Base-by-base conservation (phyloP, 306 rosid species). In the Cicer arietinum region DNA sequence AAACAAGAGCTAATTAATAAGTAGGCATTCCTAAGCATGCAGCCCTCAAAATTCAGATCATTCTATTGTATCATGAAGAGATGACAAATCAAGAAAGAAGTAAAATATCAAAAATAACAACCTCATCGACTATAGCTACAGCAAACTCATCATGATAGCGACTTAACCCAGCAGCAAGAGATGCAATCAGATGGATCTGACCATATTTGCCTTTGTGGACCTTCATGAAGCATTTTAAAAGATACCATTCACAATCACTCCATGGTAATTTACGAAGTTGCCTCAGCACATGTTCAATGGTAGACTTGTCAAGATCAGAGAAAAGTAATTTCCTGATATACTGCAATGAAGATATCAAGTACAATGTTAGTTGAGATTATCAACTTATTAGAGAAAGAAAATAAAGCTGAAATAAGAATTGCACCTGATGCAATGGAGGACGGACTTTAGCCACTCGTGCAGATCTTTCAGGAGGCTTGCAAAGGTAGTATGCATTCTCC, bases 401-500 rank as follows among this genome's bases (percentile, higher is more conserved):
- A 30, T 47, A 12, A 62, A 65, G 22, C 41, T 13, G 37, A 58
- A 42, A 84, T 59, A 58, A 47, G 65, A 63, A 16, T 50, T 54
- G 41, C 63, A 95, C 99, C 98, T 95, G 99, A 90, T 95, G 91
- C 90, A 95, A 80, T 10, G 99, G 99, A 61, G 99, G 99, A 57
- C 99, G 96, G 44, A 92, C 93, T 95, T 95, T 95, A 40, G 97
- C 77, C 13, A 92, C 89, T 59, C 98, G 88, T 61, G 99, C 98
- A 46, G 99, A 95, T 83, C 97, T 89, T 82, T 95, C 99, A 5
- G 99, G 99, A 58, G 99, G 99, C 76, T 95, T 95, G 86, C 99
- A 95, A 54, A 95, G 90, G 86, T 95, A 95, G 86, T 95, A 95
- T 18, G 99, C 99, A 86, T 95, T 95, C 84, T 95, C 99, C 79